Percentiles rank a stretch among this genome's conserved stretches.
Evolutionary conservation across 2,329 filamentous ascomycete genomes (phyloP).

Genomic region (Colletotrichum neosansevieriae): DNA sequence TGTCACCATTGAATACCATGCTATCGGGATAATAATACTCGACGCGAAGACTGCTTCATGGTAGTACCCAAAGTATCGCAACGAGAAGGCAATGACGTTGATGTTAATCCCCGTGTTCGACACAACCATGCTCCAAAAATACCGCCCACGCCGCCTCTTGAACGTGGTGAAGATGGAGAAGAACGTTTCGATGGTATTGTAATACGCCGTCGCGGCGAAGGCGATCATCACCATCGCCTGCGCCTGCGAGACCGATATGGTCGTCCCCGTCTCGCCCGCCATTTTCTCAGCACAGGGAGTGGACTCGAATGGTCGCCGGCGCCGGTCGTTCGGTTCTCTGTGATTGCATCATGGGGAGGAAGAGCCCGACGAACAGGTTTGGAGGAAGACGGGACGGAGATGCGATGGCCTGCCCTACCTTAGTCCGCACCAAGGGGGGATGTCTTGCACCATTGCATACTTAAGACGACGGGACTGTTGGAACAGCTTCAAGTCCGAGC

Average conservation of each 20-base stretch:
- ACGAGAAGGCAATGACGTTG: slow-evolving; percentile 44
- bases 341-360: slow-evolving; percentile 28
- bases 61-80: slow-evolving; percentile 50
- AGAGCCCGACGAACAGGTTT: neutral
- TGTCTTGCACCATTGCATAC: neutral
- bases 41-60: slow-evolving; percentile 40
- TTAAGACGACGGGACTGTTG: slow-evolving; percentile 14
- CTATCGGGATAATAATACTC: slow-evolving; percentile 52
- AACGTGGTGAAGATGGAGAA: slow-evolving; percentile 43
- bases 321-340: slow-evolving; percentile 7
- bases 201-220: slow-evolving; percentile 48
- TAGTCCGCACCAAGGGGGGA: neutral
- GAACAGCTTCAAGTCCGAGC: neutral
- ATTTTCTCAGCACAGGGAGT: slow-evolving; percentile 8
- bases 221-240: slow-evolving; percentile 48
- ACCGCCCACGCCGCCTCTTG: slow-evolving; percentile 40
- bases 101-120: slow-evolving; percentile 42
- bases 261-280: slow-evolving; percentile 34
- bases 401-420: slow-evolving; percentile 14
- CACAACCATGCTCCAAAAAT: slow-evolving; percentile 44
- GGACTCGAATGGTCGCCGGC: slow-evolving; percentile 12
- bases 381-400: slow-evolving; percentile 24
- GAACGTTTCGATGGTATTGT: slow-evolving; percentile 40
- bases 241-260: slow-evolving; percentile 32
- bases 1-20: slow-evolving; percentile 64